These are phyloP conservation scores for Neovahlkampfia damariscottae DNA, from an alignment of 78 protist genomes.

Conservation along the genomic window DNA sequence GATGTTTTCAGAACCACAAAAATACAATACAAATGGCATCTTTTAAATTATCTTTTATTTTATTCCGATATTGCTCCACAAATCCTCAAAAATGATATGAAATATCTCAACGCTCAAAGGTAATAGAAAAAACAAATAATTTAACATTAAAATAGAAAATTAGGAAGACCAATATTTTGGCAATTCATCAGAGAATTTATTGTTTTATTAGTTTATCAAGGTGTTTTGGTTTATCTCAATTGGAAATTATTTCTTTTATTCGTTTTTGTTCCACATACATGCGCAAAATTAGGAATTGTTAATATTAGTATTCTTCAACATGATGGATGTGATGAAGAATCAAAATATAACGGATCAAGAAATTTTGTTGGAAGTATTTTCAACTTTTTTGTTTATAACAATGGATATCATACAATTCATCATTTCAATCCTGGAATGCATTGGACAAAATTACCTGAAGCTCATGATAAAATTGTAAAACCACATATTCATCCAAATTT, in stretches of 20 bases:
- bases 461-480: neutral
- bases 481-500: constrained; percentile 7
- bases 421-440: constrained; percentile 7
- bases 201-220: neutral
- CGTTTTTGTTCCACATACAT: neutral
- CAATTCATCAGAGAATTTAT: neutral
- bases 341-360: neutral
- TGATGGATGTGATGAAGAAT: neutral
- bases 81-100: neutral
- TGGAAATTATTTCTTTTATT: neutral
- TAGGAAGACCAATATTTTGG: neutral
- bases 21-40: constrained; percentile 2
- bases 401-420: constrained; percentile 2
- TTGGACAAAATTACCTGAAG: neutral
- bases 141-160: neutral
- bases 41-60: constrained; percentile 3
- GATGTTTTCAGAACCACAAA: constrained; percentile 3
- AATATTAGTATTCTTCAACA: neutral
- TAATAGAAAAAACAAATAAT: neutral
- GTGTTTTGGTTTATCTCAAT: neutral
- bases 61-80: neutral
- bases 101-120: constrained; percentile 4
- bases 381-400: neutral
- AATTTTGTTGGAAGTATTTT: neutral
- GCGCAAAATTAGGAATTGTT: neutral